Percentiles rank a stretch among this genome's conserved stretches.
These are phyloP conservation scores for Solanum hybrid DNA, from an alignment of 305 asterid genomes.

Conservation along the genomic window DNA sequence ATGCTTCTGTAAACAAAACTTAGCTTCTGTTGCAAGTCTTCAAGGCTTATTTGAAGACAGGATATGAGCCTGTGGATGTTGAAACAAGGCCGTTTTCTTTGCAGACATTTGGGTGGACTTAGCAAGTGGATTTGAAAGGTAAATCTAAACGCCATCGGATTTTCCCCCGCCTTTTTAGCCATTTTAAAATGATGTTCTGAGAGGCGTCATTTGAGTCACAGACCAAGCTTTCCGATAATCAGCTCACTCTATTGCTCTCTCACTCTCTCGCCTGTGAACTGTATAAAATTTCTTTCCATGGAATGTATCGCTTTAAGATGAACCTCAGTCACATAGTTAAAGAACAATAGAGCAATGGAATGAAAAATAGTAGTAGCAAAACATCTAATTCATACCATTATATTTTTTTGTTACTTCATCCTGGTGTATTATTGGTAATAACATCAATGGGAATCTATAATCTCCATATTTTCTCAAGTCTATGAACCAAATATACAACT, in stretches of 20 bases:
- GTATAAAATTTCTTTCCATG: not conserved
- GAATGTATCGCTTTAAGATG: not conserved
- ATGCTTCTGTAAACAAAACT: not conserved
- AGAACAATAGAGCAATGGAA: not conserved
- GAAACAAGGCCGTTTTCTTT: not conserved
- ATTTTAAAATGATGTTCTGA: not conserved
- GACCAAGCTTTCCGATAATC: not conserved
- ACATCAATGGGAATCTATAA: not conserved
- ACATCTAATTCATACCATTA: not conserved
- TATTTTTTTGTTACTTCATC: not conserved
- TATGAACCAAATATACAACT: not conserved
- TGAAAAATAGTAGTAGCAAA: not conserved
- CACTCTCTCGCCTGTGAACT: not conserved
- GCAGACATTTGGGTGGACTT: not conserved
- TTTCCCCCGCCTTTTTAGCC: not conserved
- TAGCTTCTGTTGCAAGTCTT: not conserved
- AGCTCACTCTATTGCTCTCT: not conserved
- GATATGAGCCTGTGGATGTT: not conserved
- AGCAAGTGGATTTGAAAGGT: not conserved
- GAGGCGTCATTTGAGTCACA: not conserved
- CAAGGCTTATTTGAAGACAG: not conserved
- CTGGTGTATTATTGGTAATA: not conserved
- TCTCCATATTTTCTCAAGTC: not conserved
- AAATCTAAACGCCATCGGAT: not conserved
- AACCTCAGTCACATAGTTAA: not conserved